phyloP scores from a whole-genome alignment of 2,329 filamentous ascomycete genomes.

The Bipolaris gigantea region DNA sequence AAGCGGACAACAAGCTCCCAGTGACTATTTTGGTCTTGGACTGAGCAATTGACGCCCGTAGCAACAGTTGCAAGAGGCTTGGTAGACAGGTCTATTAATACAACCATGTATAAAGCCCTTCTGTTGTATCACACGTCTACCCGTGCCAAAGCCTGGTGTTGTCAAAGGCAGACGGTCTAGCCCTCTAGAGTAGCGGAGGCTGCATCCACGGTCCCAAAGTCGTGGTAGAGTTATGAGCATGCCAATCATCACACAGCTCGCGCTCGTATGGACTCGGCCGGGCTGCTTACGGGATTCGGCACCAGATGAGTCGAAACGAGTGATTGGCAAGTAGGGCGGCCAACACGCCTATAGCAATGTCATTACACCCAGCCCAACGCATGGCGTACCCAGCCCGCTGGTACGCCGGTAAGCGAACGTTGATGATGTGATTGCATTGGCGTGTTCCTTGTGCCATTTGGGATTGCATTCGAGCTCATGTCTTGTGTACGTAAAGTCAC shows the following conservation, averaged over 20 bases:
- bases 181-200: not conserved
- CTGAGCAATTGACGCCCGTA: slow-evolving; percentile 8
- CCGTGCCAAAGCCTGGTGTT: not conserved
- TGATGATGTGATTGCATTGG: slow-evolving; percentile 5
- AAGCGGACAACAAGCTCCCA: slow-evolving; percentile 9
- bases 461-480: slow-evolving; percentile 1
- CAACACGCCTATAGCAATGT: not conserved
- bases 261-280: slow-evolving; percentile 10
- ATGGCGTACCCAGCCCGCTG: slow-evolving; percentile 1
- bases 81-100: not conserved
- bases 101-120: not conserved
- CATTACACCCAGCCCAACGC: not conserved
- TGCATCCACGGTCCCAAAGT: not conserved
- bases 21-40: slow-evolving; percentile 31
- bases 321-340: slow-evolving; percentile 4
- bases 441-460: slow-evolving; percentile 3
- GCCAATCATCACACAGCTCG: not conserved
- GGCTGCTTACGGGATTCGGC: slow-evolving; percentile 14
- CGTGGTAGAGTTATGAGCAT: not conserved
- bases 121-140: not conserved
- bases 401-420: slow-evolving; percentile 7
- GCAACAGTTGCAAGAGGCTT: not conserved
- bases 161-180: not conserved
- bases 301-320: not conserved
- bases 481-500: slow-evolving; percentile 2